Evolutionary conservation across 108 stramenopile species (phyloP), one percentile per base, ranked within the genome.

Genomic region (Cyclotella atomus): DNA sequence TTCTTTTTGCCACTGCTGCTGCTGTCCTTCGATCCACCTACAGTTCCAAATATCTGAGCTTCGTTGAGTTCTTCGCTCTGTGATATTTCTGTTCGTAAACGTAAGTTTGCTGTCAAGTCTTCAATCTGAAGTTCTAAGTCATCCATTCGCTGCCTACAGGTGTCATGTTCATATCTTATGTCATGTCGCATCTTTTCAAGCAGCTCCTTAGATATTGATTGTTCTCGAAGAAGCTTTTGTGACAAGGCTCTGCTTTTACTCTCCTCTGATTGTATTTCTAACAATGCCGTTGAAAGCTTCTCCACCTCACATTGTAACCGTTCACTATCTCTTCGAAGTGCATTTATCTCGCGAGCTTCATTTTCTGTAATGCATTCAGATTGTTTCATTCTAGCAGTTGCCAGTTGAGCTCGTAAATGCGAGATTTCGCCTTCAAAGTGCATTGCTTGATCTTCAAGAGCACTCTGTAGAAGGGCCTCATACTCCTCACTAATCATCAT

Each of bases 391-490:
- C 68, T 55, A 25, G 79, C 64, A 38, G 84, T 73, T 9, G 95
- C 85, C 43, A 92, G 66, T 41, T 83, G 81, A 25, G 92, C 88
- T 9, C 82, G 77, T 35, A 93, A 66, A 27, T 82, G 73, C 23
- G 87, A 76, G 38, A 93, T 89, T 68, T 93, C 91, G 9, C 88
- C 92, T 73, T 95, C 91, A 53, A 81, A 95, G 52, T 93, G 90
- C 55, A 88, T 89, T 1, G 95, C 84, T 82, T 95, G 95, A 65
- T 95, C 95, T 76, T 91, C 95, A 44, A 95, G 78, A 20, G 95
- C 95, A 81, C 92, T 93, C 59, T 93, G 92, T 3, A 95, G 68
- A 27, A 95, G 67, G 16, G 92, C 88, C 62, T 95, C 95, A 69
- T 95, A 95, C 62, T 92, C 92, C 73, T 93, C 86, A 52, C 92